Conservation (phyloP, 495 filamentous ascomycete genomes). For the Filosporella fistucella region DNA sequence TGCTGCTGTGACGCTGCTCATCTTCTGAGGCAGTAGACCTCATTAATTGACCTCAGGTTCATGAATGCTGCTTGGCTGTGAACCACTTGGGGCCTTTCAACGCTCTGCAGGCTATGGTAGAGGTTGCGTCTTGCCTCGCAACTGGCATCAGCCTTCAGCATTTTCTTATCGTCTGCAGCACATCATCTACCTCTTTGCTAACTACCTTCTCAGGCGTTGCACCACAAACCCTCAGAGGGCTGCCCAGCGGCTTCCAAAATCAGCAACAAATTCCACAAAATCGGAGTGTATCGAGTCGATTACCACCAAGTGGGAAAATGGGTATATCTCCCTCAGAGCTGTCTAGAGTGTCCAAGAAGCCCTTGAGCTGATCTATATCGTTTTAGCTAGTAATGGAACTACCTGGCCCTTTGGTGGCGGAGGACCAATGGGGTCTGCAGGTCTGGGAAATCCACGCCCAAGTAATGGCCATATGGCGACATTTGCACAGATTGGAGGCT, state of each 20-base stretch:
- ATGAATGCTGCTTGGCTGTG: no score
- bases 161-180: no score
- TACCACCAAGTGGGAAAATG: slow-evolving; percentile 73
- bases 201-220: slow-evolving; percentile 65
- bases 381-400: slow-evolving; percentile 55
- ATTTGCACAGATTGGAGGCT: slow-evolving; percentile 74
- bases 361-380: slow-evolving; percentile 22
- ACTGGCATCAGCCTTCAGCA: no score
- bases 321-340: slow-evolving; percentile 41
- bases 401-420: slow-evolving; percentile 68
- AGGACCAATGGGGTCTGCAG: slow-evolving; percentile 65
- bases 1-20: no score
- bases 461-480: slow-evolving; percentile 59
- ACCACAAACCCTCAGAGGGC: slow-evolving; percentile 64
- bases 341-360: no score
- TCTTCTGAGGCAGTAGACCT: no score
- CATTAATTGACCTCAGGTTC: no score
- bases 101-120: no score
- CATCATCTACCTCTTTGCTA: no score
- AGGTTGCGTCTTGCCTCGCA: no score
- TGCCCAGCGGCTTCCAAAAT: slow-evolving; percentile 61
- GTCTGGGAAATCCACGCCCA: slow-evolving; percentile 54
- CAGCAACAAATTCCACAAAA: slow-evolving; percentile 61
- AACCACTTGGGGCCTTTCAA: no score
- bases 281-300: slow-evolving; percentile 60